Base-by-base conservation (phyloP, 2,329 filamentous ascomycete species). In the Fusarium brevicatenulatum region DNA sequence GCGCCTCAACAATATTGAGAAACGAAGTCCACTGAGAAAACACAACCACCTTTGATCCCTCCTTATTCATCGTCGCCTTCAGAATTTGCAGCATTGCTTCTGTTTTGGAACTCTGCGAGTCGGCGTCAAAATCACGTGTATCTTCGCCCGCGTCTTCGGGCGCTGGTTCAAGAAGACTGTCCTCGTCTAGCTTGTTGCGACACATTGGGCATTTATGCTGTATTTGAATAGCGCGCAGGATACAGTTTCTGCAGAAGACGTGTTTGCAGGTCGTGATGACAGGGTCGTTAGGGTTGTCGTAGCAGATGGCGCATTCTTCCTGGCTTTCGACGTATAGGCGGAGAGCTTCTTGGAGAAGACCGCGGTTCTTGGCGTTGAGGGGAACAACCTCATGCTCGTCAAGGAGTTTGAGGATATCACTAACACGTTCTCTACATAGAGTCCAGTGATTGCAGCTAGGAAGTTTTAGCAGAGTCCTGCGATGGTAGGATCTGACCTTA, bases 221-320 rank as follows among this genome's bases (percentile, higher is more conserved):
- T 2, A 89, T 86, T 62, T 92, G 88, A 66, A 97, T 92, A 55
- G 93, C 92, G 71, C 89, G 89, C 58, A 90, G 85, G 70, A 97
- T 94, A 79, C 95, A 97, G 9, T 84, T 82, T 28, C 85, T 86
- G 73, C 94, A 95, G 80, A 95, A 97, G 3, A 91, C 86, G 80
- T 97, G 95, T 32, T 93, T 93, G 82, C 95, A 97, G 53, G 91
- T 89, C 2, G 94, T 97, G 76, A 97, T 97, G 58, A 96, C 90
- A 0, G 95, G 93, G 7, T 89, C 84, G 32, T 90, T 89, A 6
- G 95, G 85, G 0, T 85, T 83, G 36, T 97, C 94, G 37, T 95
- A 88, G 80, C 95, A 97, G 57, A 97, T 89, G 1, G 93, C 87
- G 77, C 95, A 97, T 67, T 95, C 91, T 75, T 97, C 95, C 69